A percentile compares a stretch with the other conserved stretches of the same genome.
Conservation (phyloP, 2,329 filamentous ascomycete genomes). For the Bipolaris victoriae region DNA sequence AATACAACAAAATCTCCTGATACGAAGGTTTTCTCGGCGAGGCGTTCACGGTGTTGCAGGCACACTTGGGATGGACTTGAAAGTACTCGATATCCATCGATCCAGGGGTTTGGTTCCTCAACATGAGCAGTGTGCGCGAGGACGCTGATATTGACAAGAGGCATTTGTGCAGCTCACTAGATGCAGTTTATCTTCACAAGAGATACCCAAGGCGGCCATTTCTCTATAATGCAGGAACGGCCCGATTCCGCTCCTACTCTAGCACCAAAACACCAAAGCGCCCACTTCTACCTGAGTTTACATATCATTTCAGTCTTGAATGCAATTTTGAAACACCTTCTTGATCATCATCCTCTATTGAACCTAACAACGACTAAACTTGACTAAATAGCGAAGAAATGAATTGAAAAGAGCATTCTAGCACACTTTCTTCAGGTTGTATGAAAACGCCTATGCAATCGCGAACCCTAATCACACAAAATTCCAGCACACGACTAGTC, state of each 20-base stretch:
- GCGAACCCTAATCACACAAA: too few species aligned
- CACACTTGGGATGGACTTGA: conserved; percentile 24
- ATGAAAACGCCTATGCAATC: neutral
- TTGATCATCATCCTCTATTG: too few species aligned
- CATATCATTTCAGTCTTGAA: neutral
- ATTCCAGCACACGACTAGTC: neutral
- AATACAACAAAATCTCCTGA: conserved; percentile 26
- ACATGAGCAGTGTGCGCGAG: neutral
- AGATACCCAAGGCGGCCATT: neutral
- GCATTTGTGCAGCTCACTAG: neutral
- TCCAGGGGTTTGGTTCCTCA: conserved; percentile 20
- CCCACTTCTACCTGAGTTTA: neutral
- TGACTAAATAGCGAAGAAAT: too few species aligned
- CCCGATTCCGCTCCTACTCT: neutral
- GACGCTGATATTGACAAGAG: neutral
- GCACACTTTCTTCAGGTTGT: neutral
- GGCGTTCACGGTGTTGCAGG: conserved; percentile 43
- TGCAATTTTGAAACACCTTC: neutral
- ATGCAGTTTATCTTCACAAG: neutral
- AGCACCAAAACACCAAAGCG: neutral
- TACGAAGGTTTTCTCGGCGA: conserved; percentile 35
- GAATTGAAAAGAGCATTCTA: too few species aligned
- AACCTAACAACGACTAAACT: too few species aligned
- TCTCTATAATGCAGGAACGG: neutral
- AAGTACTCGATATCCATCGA: conserved; percentile 39